A percentile compares a stretch with the other conserved stretches of the same genome.
Conservation (phyloP, 2,329 filamentous ascomycete genomes). For the Cadophora gregata region DNA sequence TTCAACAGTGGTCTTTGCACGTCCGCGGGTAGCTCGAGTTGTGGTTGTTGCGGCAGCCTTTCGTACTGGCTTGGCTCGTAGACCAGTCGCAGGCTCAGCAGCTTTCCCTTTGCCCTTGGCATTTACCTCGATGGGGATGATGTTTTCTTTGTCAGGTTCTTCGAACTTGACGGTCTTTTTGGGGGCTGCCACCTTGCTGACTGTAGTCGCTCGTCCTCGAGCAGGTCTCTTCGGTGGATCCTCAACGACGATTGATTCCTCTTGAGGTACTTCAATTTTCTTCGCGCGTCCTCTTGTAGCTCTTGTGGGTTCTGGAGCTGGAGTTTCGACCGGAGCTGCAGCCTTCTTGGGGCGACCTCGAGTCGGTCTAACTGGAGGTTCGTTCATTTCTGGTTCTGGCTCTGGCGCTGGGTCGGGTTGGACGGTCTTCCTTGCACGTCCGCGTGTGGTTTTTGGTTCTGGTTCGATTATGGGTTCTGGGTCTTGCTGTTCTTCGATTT, state of each 20-base stretch:
- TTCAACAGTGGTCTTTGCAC: slow-evolving; percentile 42
- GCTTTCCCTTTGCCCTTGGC: slow-evolving; percentile 48
- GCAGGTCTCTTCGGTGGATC: slow-evolving; percentile 48
- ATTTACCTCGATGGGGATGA: slow-evolving; percentile 52
- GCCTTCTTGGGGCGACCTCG: slow-evolving; percentile 54
- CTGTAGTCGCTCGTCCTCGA: slow-evolving; percentile 45
- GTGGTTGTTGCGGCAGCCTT: slow-evolving; percentile 46
- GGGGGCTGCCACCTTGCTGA: slow-evolving; percentile 52
- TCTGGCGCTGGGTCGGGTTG: slow-evolving; percentile 43
- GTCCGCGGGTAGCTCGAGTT: slow-evolving; percentile 42
- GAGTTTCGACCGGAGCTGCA: slow-evolving; percentile 31
- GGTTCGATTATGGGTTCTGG: slow-evolving; percentile 38
- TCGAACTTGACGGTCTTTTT: slow-evolving; percentile 70
- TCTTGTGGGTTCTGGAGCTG: slow-evolving; percentile 32
- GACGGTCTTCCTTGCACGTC: slow-evolving; percentile 52
- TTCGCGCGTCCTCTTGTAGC: slow-evolving; percentile 39
- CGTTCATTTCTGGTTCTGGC: slow-evolving; percentile 35
- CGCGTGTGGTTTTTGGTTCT: slow-evolving; percentile 51
- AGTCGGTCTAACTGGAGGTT: slow-evolving; percentile 45
- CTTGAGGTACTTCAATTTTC: slow-evolving; percentile 35
- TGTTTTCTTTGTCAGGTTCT: slow-evolving; percentile 67
- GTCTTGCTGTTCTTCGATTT: slow-evolving; percentile 51
- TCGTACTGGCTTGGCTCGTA: slow-evolving; percentile 56
- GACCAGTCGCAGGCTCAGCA: slow-evolving; percentile 46
- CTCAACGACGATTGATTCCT: slow-evolving; percentile 41